Evolutionary conservation across 2,329 filamentous ascomycete species (phyloP), one percentile per base, ranked within the genome.

Genomic region (Talaromyces verruculosus): DNA sequence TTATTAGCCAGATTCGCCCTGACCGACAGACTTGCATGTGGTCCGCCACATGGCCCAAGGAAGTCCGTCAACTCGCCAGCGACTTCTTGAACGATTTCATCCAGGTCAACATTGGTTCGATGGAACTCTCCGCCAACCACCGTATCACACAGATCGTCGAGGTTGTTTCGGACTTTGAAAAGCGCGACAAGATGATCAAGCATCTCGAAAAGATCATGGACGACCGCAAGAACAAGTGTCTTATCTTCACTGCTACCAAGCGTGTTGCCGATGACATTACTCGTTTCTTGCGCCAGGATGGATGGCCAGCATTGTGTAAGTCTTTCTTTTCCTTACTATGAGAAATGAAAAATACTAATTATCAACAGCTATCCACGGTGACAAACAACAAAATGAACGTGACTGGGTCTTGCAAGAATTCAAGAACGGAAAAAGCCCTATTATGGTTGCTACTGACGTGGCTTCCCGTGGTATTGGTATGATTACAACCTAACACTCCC

Each of bases 391-490:
- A 79, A 97, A 97, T 82, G 95, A 99, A 85, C 93, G 95, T 84
- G 95, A 98, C 81, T 98, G 95, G 93, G 95, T 98, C 75, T 86
- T 99, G 78, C 96, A 98, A 81, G 94, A 98, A 82, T 99, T 99
- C 89, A 99, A 98, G 89, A 92, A 91, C 71, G 93, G 93, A 83
- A 97, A 98, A 87, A 97, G 93, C 84, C 95, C 95, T 79, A 96
- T 99, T 88, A 97, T 99, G 93, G 95, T 99, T 84, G 95, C 95
- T 84, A 99, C 95, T 72, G 95, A 98, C 78, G 95, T 99, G 83
- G 95, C 95, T 84, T 98, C 95, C 79, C 95, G 95, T 93, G 95
- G 95, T 92, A 97, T 99, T 84, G 95, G 95, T 97, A 96, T 96
- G 93, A 94, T 91, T 88, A 71, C 71, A 81, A 83, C 77, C 80